Conservation (phyloP, 345 rosid species). For the Anacardium occidentale region DNA sequence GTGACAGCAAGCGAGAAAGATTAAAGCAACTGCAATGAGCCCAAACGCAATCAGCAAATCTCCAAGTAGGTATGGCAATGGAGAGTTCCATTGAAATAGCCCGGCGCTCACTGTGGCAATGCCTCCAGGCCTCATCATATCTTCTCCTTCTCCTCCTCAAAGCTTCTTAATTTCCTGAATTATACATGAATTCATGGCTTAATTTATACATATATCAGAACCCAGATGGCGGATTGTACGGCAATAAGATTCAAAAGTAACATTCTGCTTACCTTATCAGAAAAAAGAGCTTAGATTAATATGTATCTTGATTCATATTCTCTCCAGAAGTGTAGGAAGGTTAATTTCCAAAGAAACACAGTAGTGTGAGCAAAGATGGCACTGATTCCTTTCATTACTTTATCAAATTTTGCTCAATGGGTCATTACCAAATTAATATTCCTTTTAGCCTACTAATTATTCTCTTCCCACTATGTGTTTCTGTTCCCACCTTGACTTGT, state of each 20-base stretch:
- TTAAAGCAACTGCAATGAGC: constrained; percentile 24
- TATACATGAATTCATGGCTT: not conserved
- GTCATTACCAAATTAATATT: not conserved
- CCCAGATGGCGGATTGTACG: no score
- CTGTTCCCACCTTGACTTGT: not conserved
- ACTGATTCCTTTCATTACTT: not conserved
- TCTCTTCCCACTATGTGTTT: not conserved
- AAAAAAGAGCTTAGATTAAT: no score
- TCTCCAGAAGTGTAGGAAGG: not conserved
- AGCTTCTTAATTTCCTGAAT: not conserved
- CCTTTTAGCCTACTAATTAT: constrained; percentile 1
- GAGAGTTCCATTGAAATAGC: constrained; percentile 25
- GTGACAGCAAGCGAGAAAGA: constrained; percentile 30
- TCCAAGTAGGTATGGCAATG: constrained; percentile 39
- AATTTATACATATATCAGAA: not conserved
- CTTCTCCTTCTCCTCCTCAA: no score
- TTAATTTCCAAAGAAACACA: not conserved
- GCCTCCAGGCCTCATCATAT: not conserved
- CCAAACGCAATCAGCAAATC: constrained; percentile 23
- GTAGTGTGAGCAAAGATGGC: not conserved
- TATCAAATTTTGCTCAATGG: not conserved
- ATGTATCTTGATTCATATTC: no score
- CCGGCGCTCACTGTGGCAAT: not conserved
- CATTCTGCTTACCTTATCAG: no score
- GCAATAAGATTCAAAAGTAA: no score